A percentile compares a stretch with the other conserved stretches of the same genome.
These are phyloP conservation scores for Cladophialophora yegresii DNA, from an alignment of 2,329 filamentous ascomycete genomes.

Conservation along the genomic window DNA sequence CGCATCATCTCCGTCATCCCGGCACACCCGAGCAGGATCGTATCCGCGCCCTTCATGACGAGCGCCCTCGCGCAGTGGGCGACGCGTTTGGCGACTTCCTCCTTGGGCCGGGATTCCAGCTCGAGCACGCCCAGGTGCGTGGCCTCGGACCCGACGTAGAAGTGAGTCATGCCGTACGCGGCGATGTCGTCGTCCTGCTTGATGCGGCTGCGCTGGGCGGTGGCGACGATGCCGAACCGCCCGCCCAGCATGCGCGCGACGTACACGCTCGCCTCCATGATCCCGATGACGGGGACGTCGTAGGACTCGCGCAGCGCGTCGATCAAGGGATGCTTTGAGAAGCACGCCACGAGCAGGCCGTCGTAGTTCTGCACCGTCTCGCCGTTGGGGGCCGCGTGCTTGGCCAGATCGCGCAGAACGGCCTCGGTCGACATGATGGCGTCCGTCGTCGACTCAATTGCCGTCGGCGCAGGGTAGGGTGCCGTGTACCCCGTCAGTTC, in stretches of 20 bases:
- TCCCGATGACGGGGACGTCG: constrained; percentile 50
- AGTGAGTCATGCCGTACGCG: constrained; percentile 47
- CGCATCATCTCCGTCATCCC: constrained; percentile 53
- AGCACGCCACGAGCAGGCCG: constrained; percentile 55
- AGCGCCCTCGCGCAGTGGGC: constrained; percentile 44
- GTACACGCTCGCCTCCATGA: constrained; percentile 57
- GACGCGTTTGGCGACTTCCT: constrained; percentile 46
- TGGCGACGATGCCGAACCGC: constrained; percentile 51
- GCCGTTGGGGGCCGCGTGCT: constrained; percentile 44
- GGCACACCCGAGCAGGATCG: constrained; percentile 51
- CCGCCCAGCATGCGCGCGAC: constrained; percentile 53
- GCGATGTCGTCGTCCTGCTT: constrained; percentile 47
- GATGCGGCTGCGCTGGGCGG: constrained; percentile 45
- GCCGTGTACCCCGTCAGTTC: constrained; percentile 55
- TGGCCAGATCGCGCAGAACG: constrained; percentile 49
- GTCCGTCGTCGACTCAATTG: constrained; percentile 55
- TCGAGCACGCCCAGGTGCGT: constrained; percentile 51
- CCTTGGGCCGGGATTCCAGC: constrained; percentile 44
- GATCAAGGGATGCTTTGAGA: constrained; percentile 53
- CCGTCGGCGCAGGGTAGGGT: constrained; percentile 52
- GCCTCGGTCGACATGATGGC: constrained; percentile 55
- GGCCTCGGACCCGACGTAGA: constrained; percentile 48
- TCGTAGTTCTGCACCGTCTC: constrained; percentile 45
- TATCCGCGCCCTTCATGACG: constrained; percentile 48
- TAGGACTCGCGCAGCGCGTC: constrained; percentile 52